Conservation (phyloP, 495 filamentous ascomycete genomes). For the Penicillium simplicissimum region DNA sequence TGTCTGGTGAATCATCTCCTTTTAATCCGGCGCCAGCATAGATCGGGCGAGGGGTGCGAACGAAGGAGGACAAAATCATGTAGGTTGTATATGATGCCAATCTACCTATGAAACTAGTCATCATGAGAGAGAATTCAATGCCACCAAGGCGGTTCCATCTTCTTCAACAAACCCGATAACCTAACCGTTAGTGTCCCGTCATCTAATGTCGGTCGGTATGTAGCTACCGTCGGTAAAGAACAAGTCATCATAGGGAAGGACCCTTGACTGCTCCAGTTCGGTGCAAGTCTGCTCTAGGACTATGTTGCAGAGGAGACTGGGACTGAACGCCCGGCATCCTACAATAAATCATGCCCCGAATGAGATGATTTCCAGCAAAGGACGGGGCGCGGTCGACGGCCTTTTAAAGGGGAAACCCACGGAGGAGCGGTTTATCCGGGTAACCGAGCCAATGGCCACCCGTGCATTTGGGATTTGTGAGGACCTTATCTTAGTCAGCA, state of each 20-base stretch:
- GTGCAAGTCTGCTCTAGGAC: slow-evolving; percentile 60
- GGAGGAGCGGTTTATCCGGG: slow-evolving; percentile 35
- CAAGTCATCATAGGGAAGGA: slow-evolving; percentile 48
- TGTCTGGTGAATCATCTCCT: background rate
- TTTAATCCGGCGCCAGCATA: slow-evolving; percentile 7
- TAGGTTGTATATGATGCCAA: slow-evolving; percentile 20
- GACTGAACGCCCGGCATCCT: slow-evolving; percentile 58
- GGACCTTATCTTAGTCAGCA: slow-evolving; percentile 21
- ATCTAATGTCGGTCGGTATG: slow-evolving; percentile 31
- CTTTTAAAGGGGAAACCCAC: slow-evolving; percentile 10
- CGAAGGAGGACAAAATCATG: background rate
- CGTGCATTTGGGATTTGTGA: slow-evolving; percentile 36
- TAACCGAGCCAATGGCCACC: slow-evolving; percentile 30
- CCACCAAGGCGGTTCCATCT: background rate
- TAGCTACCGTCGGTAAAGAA: slow-evolving; percentile 67
- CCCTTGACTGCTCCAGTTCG: slow-evolving; percentile 69
- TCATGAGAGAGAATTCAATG: background rate
- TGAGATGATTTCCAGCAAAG: slow-evolving; percentile 54
- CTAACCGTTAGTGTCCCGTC: background rate
- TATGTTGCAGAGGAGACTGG: slow-evolving; percentile 63
- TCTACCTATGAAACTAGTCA: slow-evolving; percentile 7
- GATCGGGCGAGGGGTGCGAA: background rate
- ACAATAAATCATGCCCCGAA: slow-evolving; percentile 86
- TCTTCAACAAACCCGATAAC: background rate
- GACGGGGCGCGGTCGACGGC: slow-evolving; percentile 18